phyloP scores from a whole-genome alignment of 176 grass and related monocot genomes.

The Zea mays region DNA sequence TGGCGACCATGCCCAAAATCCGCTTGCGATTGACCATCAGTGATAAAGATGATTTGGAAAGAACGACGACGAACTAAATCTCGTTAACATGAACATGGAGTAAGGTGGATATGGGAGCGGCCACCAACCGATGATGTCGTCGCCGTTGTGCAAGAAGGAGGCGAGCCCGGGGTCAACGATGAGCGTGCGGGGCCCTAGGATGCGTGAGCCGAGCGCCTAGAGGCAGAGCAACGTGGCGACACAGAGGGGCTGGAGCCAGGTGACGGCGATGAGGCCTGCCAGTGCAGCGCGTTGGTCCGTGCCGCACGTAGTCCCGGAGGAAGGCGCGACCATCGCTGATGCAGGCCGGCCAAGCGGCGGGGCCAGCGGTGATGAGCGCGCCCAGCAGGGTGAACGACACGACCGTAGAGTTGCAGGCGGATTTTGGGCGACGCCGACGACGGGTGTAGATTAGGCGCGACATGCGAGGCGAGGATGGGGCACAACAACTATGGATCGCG shows the following conservation, averaged over 20 bases:
- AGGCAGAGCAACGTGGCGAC: conserved; percentile 56
- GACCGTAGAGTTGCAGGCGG: conserved; percentile 23
- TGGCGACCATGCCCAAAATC: neutral
- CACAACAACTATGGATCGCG: too few relatives aligned
- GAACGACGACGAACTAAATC: too few relatives aligned
- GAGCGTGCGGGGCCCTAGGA: conserved; percentile 58
- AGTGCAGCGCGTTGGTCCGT: conserved; percentile 83
- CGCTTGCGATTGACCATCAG: neutral
- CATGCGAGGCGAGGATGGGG: too few relatives aligned
- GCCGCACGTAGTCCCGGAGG: conserved; percentile 61
- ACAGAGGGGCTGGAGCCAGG: conserved; percentile 45
- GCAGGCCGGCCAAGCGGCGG: conserved; percentile 37
- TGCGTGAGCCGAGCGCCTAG: conserved; percentile 61
- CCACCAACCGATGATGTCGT: conserved; percentile 70
- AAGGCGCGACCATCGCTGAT: conserved; percentile 48
- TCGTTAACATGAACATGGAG: neutral
- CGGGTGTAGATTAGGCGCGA: too few relatives aligned
- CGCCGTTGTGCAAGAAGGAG: conserved; percentile 46
- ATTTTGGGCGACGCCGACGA: neutral
- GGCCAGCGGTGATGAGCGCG: conserved; percentile 51
- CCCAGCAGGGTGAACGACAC: conserved; percentile 81
- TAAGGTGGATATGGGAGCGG: neutral
- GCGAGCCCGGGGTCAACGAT: conserved; percentile 39
- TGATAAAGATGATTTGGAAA: neutral
- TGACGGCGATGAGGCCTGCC: conserved; percentile 57